Percentiles rank a stretch among this genome's conserved stretches.
These are phyloP conservation scores for Clarireedia sp. DNA, from an alignment of 2,329 filamentous ascomycete genomes.

Conservation along the genomic window DNA sequence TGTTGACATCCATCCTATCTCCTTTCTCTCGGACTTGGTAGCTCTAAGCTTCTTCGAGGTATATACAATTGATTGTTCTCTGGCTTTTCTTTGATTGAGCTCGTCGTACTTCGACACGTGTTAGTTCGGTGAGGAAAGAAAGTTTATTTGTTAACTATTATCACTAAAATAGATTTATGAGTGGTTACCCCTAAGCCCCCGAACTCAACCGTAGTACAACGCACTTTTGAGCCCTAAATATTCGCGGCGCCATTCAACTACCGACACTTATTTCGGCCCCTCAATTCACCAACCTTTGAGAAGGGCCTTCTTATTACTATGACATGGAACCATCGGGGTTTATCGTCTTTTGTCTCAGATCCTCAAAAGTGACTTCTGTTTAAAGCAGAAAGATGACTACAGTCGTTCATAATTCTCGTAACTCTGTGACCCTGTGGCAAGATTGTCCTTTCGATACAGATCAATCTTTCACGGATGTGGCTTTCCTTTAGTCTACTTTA, in stretches of 20 bases:
- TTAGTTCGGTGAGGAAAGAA: not conserved
- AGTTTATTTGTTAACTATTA: not conserved
- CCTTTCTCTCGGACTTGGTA: not conserved
- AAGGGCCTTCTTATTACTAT: slow-evolving; percentile 6
- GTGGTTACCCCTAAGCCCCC: not conserved
- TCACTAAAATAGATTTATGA: not conserved
- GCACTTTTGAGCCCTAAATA: not conserved
- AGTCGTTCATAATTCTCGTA: not conserved
- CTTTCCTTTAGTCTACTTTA: not conserved
- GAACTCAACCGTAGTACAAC: not conserved
- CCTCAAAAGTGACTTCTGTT: slow-evolving; percentile 1
- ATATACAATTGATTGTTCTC: not conserved
- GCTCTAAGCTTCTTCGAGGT: not conserved
- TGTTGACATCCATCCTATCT: no score
- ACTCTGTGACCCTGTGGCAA: not conserved
- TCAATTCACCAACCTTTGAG: not conserved
- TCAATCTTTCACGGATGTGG: not conserved
- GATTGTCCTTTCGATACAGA: no score
- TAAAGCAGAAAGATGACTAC: not conserved
- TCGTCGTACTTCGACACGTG: not conserved
- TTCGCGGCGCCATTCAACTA: not conserved
- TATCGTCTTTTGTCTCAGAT: slow-evolving; percentile 10
- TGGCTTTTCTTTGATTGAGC: not conserved
- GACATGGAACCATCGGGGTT: slow-evolving; percentile 5
- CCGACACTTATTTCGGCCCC: not conserved